Base-by-base conservation (phyloP, 345 rosid genomes). In the Salix koriyanagi region DNA sequence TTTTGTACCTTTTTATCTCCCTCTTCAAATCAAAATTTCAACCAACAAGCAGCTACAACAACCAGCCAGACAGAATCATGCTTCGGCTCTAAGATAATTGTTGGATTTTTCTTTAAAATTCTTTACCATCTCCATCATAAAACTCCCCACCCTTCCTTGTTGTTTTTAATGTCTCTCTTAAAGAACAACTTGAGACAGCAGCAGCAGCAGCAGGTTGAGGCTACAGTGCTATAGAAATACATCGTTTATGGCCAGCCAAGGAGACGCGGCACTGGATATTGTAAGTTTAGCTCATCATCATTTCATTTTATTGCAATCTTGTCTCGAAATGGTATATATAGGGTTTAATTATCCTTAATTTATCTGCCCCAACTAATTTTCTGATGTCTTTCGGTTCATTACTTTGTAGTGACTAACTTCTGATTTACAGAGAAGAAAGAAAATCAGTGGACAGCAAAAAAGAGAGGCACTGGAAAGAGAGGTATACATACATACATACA, bases 381-480 rank as follows among this genome's bases (percentile, higher is more conserved):
- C 19, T 48, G 1, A 5, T 48, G 54, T 48, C 19, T 48, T 30
- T 44, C 56, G 11, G 41, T 32, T 2, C 23, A 11, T 54, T 18
- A 32, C 50, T 71, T 58, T 23, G 68, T 39, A 60, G 36, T 26
- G 0, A 70, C 16, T 78, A 65, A 34, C 37, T 34, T 34, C 72
- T 32, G 65, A 11, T 5, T 80, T 67, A 50, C 84, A 90, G 97
- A 89, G 89, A 81, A 92, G 82, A 73, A 91, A 89, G 90, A 90
- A 79, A 92, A 76, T 77, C 48, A 82, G 78, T 74, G 90, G 89
- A 68, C 92, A 85, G 84, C 89, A 86, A 76, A 94, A 87, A 84
- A 90, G 77, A 83, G 97, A 89, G 79, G 90, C 84, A 69, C 90
- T 92, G 44, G 91, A 92, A 89, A 87, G 89, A 87, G 97, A 95